Conservation (phyloP, 495 filamentous ascomycete species). For the Aspergillus hancockii region DNA sequence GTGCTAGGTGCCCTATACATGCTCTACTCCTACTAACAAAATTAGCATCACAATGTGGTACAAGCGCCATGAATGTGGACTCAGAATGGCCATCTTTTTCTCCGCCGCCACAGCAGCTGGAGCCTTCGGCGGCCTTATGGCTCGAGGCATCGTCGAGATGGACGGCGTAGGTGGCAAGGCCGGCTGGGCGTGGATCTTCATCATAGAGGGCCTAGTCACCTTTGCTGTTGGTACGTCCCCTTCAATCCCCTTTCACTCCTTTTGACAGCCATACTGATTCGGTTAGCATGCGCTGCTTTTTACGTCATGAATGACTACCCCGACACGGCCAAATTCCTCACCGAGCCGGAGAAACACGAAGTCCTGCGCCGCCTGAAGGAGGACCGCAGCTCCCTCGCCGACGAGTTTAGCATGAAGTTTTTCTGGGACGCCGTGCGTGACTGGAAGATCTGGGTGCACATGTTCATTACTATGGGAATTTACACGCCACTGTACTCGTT, state of each 20-base stretch:
- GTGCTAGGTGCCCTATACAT: background rate
- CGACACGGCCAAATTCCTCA: constrained; percentile 41
- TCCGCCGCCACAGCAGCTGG: constrained; percentile 53
- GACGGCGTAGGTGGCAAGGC: constrained; percentile 38
- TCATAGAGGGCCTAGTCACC: constrained; percentile 55
- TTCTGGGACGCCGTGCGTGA: constrained; percentile 19
- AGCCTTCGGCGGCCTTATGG: constrained; percentile 59
- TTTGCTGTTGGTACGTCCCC: constrained; percentile 29
- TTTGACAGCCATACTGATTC: too few relatives aligned
- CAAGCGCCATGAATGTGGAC: constrained; percentile 49
- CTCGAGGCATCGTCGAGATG: constrained; percentile 54
- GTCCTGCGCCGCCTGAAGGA: constrained; percentile 37
- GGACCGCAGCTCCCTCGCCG: constrained; percentile 35
- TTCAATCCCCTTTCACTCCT: too few relatives aligned
- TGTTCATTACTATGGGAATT: constrained; percentile 20
- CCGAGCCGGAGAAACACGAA: constrained; percentile 42
- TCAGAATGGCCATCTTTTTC: constrained; percentile 54
- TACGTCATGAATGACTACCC: constrained; percentile 52
- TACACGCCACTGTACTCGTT: constrained; percentile 34
- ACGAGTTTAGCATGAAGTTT: constrained; percentile 33
- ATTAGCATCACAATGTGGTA: constrained; percentile 57
- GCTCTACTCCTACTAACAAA: too few relatives aligned
- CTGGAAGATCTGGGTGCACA: constrained; percentile 20
- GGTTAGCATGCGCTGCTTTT: constrained; percentile 35
- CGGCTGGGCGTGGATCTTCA: constrained; percentile 59